Conservation (phyloP, 2,329 filamentous ascomycete species). For the Aureobasidium sp. region DNA sequence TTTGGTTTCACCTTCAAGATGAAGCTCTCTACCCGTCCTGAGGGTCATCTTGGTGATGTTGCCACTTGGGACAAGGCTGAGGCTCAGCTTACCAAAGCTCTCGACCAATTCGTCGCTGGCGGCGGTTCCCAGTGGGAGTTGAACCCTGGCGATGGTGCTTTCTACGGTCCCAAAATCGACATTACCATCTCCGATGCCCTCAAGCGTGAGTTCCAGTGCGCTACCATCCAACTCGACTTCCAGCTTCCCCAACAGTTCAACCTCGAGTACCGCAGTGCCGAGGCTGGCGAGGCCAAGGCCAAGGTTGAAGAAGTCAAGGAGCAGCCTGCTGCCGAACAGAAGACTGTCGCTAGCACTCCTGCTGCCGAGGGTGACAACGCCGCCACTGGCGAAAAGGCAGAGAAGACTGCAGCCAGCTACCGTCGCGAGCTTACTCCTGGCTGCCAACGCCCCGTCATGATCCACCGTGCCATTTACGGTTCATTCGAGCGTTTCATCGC, state of each 20-base stretch:
- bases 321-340: constrained; percentile 26
- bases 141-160: constrained; percentile 92
- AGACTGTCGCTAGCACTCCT: constrained; percentile 28
- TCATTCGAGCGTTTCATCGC: constrained; percentile 64
- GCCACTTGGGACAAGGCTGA: constrained; percentile 89
- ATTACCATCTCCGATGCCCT: constrained; percentile 88
- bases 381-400: constrained; percentile 25
- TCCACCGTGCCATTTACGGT: constrained; percentile 74
- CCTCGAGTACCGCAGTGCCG: constrained; percentile 63
- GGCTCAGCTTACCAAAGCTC: constrained; percentile 66
- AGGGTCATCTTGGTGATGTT: constrained; percentile 81
- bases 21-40: constrained; percentile 83
- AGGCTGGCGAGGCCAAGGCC: constrained; percentile 36
- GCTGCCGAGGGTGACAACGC: constrained; percentile 25
- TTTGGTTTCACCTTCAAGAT: constrained; percentile 89
- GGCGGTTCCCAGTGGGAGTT: constrained; percentile 71
- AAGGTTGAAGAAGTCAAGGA: constrained; percentile 32
- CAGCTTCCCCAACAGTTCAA: constrained; percentile 80
- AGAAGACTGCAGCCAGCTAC: constrained; percentile 22
- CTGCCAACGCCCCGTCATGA: constrained; percentile 76
- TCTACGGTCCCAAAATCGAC: constrained; percentile 98
- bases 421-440: constrained; percentile 55
- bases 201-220: constrained; percentile 77
- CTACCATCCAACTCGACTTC: constrained; percentile 92
- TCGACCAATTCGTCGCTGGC: constrained; percentile 62